phyloP scores from a whole-genome alignment of 345 rosid species.

The Populus nigra region DNA sequence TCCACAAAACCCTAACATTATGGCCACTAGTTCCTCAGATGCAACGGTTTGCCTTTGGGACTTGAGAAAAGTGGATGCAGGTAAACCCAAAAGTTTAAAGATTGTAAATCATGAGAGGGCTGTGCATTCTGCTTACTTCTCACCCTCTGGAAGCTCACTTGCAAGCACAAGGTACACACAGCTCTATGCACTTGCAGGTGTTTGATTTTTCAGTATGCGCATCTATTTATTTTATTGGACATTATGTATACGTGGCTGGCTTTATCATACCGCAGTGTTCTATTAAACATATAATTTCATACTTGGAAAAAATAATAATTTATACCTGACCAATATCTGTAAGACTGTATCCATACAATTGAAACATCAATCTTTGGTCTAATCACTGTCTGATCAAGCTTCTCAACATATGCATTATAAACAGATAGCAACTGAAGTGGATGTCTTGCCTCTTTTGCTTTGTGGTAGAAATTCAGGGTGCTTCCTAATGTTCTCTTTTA shows the following conservation, averaged over 20 bases:
- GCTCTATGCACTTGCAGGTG: no score
- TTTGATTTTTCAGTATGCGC: neutral
- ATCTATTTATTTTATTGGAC: neutral
- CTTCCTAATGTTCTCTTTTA: no score
- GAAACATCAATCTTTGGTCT: no score
- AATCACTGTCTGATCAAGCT: no score
- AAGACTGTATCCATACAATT: no score
- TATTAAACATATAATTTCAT: neutral
- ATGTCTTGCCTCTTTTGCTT: no score
- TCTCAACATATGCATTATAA: no score
- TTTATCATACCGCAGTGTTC: neutral
- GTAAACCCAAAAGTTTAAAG: conserved; percentile 38
- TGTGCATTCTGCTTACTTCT: conserved; percentile 84
- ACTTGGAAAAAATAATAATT: neutral
- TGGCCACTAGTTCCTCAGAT: conserved; percentile 83
- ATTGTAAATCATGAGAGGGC: conserved; percentile 47
- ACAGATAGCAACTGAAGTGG: no score
- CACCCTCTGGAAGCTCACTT: conserved; percentile 70
- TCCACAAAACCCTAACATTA: conserved; percentile 48
- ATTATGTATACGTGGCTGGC: neutral
- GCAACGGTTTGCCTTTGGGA: conserved; percentile 86
- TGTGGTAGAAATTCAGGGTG: no score
- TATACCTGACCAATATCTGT: no score
- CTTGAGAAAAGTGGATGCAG: conserved; percentile 48
- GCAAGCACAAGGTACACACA: conserved; percentile 66